Percentiles rank a stretch among this genome's conserved stretches.
Evolutionary conservation across 495 filamentous ascomycete genomes (phyloP).

Genomic region (Xylaria grammica): DNA sequence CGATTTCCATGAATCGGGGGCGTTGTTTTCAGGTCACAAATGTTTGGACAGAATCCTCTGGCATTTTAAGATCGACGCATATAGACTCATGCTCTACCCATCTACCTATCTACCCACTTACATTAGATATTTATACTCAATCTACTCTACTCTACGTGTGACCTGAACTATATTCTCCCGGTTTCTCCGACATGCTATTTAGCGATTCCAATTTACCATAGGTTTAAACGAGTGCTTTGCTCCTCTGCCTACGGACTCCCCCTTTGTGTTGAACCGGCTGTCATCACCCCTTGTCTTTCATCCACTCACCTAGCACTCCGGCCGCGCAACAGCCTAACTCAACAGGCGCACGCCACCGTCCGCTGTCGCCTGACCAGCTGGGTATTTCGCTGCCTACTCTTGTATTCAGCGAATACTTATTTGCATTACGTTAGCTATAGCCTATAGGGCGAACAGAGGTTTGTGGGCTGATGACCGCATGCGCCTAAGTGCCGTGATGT

Average conservation of each 20-base stretch:
- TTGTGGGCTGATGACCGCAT: constrained; percentile 22
- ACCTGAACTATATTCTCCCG: constrained; percentile 4
- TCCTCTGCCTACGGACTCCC: neutral
- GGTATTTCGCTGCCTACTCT: constrained; percentile 13
- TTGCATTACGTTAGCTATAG: neutral
- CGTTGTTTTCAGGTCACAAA: constrained; percentile 7
- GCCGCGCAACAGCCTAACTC: neutral
- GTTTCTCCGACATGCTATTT: too few species aligned
- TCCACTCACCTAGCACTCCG: neutral
- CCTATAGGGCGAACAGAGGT: constrained; percentile 2
- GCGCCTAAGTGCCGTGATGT: constrained; percentile 17
- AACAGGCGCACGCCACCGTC: constrained; percentile 11
- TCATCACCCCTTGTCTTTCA: neutral
- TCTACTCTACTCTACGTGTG: neutral
- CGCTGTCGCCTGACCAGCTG: constrained; percentile 14
- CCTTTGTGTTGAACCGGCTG: neutral
- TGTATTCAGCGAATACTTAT: neutral
- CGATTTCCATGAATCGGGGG: neutral
- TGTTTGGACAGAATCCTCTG: constrained; percentile 10
- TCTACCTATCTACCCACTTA: too few species aligned
- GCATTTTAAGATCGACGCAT: constrained; percentile 2
- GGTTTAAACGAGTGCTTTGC: neutral
- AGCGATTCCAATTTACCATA: neutral
- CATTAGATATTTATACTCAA: too few species aligned
- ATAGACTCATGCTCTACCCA: too few species aligned